Evolutionary conservation across 345 rosid genomes (phyloP), one percentile per base, ranked within the genome.

Genomic region (Murraya paniculata): DNA sequence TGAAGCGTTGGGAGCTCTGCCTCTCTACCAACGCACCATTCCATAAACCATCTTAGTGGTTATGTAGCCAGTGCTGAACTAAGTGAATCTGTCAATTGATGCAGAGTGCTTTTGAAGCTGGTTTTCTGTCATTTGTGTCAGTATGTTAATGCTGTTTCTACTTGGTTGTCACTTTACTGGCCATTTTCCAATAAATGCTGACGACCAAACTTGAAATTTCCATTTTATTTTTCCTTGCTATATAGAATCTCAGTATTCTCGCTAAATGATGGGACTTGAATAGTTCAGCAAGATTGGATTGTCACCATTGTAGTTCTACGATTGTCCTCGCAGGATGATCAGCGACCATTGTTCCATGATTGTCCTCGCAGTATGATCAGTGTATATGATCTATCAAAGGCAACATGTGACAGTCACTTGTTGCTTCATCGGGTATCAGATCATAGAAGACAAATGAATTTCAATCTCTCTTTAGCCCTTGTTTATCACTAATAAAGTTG

Each of bases 1-100:
- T 28, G 95, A 91, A 78, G 92, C 97, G 71, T 85, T 96, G 86
- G 99, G 94, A 77, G 99, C 99, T 75, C 81, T 92, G 86, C 99
- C 98, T 59, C 89, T 94, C 71, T 94, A 91, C 69, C 93, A 94
- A 84, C 97, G 97, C 80, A 86, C 95, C 2, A 59, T 94, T 73
- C 98, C 99, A 25, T 94, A 50, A 91, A 82, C 79, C 78, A 79
- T 77, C 60, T 72, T 39, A 48, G 24, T 16, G 39, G 58, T 69
- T 60, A 2, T 39, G 50, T 74, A 53, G 73, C 60, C 66, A 53
- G 70, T 74, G 79, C 60, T 72, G 30, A 48, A 35, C 69, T 74
- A 25, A 70, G 66, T 72, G 62, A 59, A 50, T 48, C 39, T 80
- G 66, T 74, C 31, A 22, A 65, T 18, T 19, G 25, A 8, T 72